phyloP scores from a whole-genome alignment of 495 filamentous ascomycete genomes.

The Bacidia rubella region DNA sequence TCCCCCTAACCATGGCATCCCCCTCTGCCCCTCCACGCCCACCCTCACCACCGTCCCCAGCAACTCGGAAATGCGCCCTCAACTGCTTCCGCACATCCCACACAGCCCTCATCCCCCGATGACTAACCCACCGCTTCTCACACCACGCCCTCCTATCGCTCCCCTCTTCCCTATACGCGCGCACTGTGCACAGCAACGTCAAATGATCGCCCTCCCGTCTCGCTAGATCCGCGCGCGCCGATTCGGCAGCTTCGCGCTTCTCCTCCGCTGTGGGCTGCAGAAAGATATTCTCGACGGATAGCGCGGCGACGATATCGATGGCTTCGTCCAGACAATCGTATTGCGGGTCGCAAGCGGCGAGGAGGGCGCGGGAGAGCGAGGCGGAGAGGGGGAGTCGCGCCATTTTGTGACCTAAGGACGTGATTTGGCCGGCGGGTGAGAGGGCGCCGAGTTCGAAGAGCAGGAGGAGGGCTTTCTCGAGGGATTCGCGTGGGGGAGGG shows the following conservation, averaged over 20 bases:
- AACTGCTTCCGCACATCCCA: constrained; percentile 87
- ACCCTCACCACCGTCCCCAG: constrained; percentile 1
- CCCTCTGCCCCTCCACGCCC: background rate
- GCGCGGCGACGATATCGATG: constrained; percentile 82
- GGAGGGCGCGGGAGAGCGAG: constrained; percentile 62
- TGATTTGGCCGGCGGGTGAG: constrained; percentile 58
- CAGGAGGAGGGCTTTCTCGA: constrained; percentile 75
- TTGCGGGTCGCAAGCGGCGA: constrained; percentile 62
- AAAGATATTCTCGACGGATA: constrained; percentile 85
- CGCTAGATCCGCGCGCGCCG: constrained; percentile 56
- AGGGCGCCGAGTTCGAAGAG: constrained; percentile 68
- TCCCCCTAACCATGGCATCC: background rate
- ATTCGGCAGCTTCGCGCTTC: constrained; percentile 60
- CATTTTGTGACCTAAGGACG: constrained; percentile 57
- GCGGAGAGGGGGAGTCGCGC: constrained; percentile 74
- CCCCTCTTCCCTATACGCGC: constrained; percentile 63
- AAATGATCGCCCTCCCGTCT: constrained; percentile 81
- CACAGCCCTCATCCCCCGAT: constrained; percentile 68
- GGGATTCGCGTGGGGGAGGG: constrained; percentile 56
- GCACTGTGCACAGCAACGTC: constrained; percentile 72
- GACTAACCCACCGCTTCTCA: constrained; percentile 59
- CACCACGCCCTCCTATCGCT: constrained; percentile 66
- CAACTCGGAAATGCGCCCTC: constrained; percentile 43
- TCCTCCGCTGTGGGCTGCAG: constrained; percentile 70
- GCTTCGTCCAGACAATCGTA: constrained; percentile 62